A percentile compares a stretch with the other conserved stretches of the same genome.
Conservation (phyloP, 306 rosid genomes). For the Rubus parviflorus region DNA sequence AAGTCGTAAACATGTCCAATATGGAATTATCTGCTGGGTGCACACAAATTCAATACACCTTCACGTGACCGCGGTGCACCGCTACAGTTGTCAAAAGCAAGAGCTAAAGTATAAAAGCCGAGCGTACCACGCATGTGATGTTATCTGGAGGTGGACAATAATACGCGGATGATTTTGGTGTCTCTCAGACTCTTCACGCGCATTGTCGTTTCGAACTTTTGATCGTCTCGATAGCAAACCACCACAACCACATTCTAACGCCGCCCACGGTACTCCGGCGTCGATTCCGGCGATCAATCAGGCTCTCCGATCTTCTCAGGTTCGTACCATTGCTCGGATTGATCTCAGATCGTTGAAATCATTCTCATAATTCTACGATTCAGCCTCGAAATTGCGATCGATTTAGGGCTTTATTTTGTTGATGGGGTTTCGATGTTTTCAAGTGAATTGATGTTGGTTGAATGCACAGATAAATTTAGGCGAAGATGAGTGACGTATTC, state of each 20-base stretch:
- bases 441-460: background rate
- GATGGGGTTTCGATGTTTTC: constrained; percentile 17
- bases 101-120: background rate
- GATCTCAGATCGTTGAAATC: constrained; percentile 8
- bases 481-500: constrained; percentile 74
- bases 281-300: constrained; percentile 27
- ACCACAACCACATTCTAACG: background rate
- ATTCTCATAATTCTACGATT: constrained; percentile 1
- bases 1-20: background rate
- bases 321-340: background rate
- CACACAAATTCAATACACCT: background rate
- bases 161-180: too few relatives aligned
- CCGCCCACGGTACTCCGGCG: constrained; percentile 28
- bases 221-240: background rate
- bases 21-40: background rate
- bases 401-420: constrained; percentile 5
- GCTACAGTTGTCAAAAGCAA: constrained; percentile 6
- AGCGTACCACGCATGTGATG: background rate
- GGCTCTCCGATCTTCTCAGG: constrained; percentile 30
- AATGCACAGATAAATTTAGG: constrained; percentile 17
- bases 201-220: constrained; percentile 35
- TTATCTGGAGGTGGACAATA: background rate
- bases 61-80: too few relatives aligned
- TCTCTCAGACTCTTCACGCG: background rate
- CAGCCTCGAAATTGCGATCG: constrained; percentile 2